Evolutionary conservation across 2,329 filamentous ascomycete genomes (phyloP), one percentile per base, ranked within the genome.

Genomic region (Aureobasidium sp.): DNA sequence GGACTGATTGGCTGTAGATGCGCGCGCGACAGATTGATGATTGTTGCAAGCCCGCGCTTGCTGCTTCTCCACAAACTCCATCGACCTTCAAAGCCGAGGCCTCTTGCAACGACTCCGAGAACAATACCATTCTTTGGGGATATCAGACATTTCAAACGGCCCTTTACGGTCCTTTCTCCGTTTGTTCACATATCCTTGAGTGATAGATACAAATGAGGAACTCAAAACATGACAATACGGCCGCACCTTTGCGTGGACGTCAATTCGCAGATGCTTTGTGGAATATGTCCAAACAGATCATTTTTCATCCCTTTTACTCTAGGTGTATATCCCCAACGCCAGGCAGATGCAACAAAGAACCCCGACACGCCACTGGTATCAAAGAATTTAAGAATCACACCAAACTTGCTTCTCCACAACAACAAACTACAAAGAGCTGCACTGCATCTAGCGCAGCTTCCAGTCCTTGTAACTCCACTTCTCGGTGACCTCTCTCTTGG

Each of bases 391-490:
- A 37, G 30, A 58, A 48, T 25, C 32, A 39, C 11, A 30, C 11
- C 21, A 21, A 36, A 34, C 21, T 21, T 42, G 37, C 37, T 42
- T 21, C 9, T 30, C 9, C 49, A 14, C 13, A 21, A 44, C 2
- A 10, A 30, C 39, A 42, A 32, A 25, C 3, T 3, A 50, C 34
- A 21, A 21, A 21, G 21, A 25, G 25, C 41, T 5, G 16, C 29
- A 27, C n/a, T 44, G 42, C 42, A 34, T 50, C n/a, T 42, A 63
- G 32, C 45, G 55, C 59, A 89, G 75, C 68, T 80, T 82, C 76
- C 96, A 99, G 73, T 99, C 94, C 81, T 99, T 99, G 79, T 96
- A 90, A 48, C 87, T 85, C 94, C 94, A 99, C 78, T 97, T 99
- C 83, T 97, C 94, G 7, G 91, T 96, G 57, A 86, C 76, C 74